A percentile compares a stretch with the other conserved stretches of the same genome.
phyloP scores from a whole-genome alignment of 352 stramenopile genomes.

The Phytophthora sp. region DNA sequence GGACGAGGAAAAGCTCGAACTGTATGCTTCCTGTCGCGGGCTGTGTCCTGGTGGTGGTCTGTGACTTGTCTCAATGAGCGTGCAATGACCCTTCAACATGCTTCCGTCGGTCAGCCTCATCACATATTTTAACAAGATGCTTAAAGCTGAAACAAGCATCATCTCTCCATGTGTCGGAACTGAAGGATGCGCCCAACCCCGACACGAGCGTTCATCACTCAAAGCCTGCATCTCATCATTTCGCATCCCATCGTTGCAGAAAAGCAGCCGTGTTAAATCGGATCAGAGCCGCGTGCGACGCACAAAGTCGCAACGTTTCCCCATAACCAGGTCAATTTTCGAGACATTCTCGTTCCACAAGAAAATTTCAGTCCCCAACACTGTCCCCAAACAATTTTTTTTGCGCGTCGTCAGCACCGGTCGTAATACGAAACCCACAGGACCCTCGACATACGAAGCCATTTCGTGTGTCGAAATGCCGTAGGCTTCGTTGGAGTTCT shows the following conservation, averaged over 20 bases:
- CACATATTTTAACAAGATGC: conserved; percentile 7
- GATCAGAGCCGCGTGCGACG: neutral
- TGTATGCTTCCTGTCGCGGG: conserved; percentile 21
- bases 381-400: conserved; percentile 22
- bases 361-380: conserved; percentile 23
- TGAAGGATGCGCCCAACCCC: conserved; percentile 8
- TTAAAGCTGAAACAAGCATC: conserved; percentile 2
- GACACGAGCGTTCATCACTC: neutral
- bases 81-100: neutral
- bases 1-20: conserved; percentile 23
- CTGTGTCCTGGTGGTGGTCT: neutral
- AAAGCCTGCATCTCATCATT: conserved; percentile 4
- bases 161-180: neutral
- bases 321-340: conserved; percentile 6
- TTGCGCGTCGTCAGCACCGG: too few species aligned
- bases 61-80: neutral
- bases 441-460: too few species aligned
- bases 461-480: too few species aligned
- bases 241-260: neutral
- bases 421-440: too few species aligned
- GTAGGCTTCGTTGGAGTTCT: too few species aligned
- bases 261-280: conserved; percentile 10
- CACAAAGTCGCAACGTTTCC: neutral
- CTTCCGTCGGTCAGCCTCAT: conserved; percentile 2
- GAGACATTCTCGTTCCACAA: conserved; percentile 3